These are phyloP conservation scores for Pythium sp. DNA, from an alignment of 352 stramenopile genomes.

Conservation along the genomic window DNA sequence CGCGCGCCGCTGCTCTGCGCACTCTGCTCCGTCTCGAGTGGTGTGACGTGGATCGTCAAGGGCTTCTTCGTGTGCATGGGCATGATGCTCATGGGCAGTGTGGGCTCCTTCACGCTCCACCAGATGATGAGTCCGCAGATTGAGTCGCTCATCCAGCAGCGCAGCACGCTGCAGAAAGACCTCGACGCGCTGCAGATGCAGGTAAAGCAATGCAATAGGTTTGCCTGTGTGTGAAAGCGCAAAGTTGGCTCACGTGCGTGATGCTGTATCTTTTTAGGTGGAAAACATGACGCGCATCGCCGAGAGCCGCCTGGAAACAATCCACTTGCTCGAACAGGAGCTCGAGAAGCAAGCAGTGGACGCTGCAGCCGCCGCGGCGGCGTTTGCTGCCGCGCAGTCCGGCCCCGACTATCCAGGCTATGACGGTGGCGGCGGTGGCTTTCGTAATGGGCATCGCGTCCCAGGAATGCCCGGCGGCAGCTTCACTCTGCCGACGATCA, in stretches of 20 bases:
- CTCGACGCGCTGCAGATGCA: slow-evolving; percentile 45
- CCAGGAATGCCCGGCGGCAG: slow-evolving; percentile 8
- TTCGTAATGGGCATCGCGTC: slow-evolving; percentile 8
- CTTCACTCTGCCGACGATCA: slow-evolving; percentile 48
- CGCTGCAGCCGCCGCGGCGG: slow-evolving; percentile 32
- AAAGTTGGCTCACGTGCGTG: neutral
- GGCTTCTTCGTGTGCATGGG: slow-evolving; percentile 46
- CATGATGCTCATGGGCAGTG: slow-evolving; percentile 54
- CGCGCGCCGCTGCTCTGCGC: slow-evolving; percentile 12
- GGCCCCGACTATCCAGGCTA: neutral
- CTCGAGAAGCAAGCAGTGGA: slow-evolving; percentile 60
- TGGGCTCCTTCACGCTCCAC: slow-evolving; percentile 67
- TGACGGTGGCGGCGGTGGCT: neutral
- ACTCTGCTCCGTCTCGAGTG: slow-evolving; percentile 17
- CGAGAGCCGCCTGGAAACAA: slow-evolving; percentile 62
- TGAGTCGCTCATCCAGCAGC: slow-evolving; percentile 58
- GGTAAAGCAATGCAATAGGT: slow-evolving; percentile 18
- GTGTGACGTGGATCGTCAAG: slow-evolving; percentile 37
- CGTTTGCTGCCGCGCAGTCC: slow-evolving; percentile 16
- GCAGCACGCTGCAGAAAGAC: slow-evolving; percentile 49
- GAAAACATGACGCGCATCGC: slow-evolving; percentile 70
- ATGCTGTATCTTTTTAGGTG: slow-evolving; percentile 23
- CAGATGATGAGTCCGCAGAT: slow-evolving; percentile 80
- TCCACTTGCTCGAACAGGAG: slow-evolving; percentile 70
- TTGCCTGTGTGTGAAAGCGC: neutral